phyloP scores from a whole-genome alignment of 257 asterid species.

The Solanum lignicaule region DNA sequence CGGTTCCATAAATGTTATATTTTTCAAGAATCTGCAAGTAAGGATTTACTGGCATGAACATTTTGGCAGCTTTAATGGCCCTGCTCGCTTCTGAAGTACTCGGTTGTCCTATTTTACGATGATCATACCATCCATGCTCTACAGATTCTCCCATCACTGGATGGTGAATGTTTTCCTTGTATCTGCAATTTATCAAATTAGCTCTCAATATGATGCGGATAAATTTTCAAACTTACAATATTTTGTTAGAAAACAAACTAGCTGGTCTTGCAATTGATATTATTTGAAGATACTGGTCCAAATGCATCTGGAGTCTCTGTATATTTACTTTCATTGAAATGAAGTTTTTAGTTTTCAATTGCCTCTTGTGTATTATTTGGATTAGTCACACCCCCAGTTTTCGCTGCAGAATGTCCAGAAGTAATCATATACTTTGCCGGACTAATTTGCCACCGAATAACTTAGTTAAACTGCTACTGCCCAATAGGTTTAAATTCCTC shows the following conservation, averaged over 20 bases:
- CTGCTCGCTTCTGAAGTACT: neutral
- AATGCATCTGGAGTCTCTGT: neutral
- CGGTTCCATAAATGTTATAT: neutral
- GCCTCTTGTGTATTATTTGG: neutral
- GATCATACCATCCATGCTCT: neutral
- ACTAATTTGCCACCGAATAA: neutral
- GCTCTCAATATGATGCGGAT: neutral
- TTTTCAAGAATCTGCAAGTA: neutral
- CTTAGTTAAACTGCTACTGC: neutral
- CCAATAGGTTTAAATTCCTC: neutral
- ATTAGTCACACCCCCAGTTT: neutral
- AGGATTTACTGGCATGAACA: neutral
- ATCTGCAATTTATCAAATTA: neutral
- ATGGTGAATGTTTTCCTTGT: neutral
- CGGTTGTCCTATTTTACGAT: neutral
- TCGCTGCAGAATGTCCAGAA: neutral
- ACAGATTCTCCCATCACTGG: neutral
- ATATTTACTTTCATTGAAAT: neutral
- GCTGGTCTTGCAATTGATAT: neutral
- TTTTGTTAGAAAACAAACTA: neutral
- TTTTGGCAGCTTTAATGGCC: neutral
- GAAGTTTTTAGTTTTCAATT: neutral
- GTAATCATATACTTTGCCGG: neutral
- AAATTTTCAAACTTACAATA: neutral
- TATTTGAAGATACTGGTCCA: neutral